Conservation (phyloP, 352 stramenopile species). For the Globisporangium viniferum region DNA sequence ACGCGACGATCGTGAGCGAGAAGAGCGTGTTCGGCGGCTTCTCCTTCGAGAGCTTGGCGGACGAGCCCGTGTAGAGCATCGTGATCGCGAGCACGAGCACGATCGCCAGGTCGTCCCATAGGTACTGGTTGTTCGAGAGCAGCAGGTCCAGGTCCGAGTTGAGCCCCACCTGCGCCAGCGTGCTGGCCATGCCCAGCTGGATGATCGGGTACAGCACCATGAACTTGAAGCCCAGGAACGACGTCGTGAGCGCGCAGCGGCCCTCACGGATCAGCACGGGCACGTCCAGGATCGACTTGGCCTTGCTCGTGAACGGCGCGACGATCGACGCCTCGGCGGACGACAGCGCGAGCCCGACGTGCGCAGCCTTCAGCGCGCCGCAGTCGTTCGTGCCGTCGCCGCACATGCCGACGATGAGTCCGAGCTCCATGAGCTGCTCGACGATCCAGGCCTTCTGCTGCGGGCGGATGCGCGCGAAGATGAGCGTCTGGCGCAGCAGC, state of each 20-base stretch:
- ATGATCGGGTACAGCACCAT: constrained; percentile 63
- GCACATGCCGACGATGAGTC: constrained; percentile 81
- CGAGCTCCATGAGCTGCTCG: constrained; percentile 44
- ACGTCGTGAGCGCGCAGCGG: constrained; percentile 67
- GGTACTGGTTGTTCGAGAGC: constrained; percentile 57
- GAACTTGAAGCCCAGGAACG: constrained; percentile 53
- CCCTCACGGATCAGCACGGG: constrained; percentile 79
- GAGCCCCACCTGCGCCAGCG: constrained; percentile 26
- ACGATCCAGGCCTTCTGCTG: constrained; percentile 62
- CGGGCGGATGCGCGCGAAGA: constrained; percentile 58
- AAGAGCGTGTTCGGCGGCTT: constrained; percentile 49
- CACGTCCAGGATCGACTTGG: constrained; percentile 74
- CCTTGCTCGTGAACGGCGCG: constrained; percentile 84
- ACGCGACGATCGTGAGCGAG: constrained; percentile 43
- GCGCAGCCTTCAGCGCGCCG: constrained; percentile 80
- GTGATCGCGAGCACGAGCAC: constrained; percentile 45
- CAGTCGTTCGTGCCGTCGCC: constrained; percentile 96
- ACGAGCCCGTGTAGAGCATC: constrained; percentile 53
- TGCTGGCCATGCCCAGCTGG: constrained; percentile 48
- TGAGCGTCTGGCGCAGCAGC: constrained; percentile 36
- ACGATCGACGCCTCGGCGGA: constrained; percentile 83
- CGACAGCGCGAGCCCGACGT: constrained; percentile 84
- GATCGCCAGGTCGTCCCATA: constrained; percentile 55
- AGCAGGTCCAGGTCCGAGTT: constrained; percentile 30
- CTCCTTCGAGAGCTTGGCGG: constrained; percentile 27